A percentile compares a stretch with the other conserved stretches of the same genome.
Evolutionary conservation across 139 green algal genomes (phyloP).

Genomic region (Marvania coccoides): DNA sequence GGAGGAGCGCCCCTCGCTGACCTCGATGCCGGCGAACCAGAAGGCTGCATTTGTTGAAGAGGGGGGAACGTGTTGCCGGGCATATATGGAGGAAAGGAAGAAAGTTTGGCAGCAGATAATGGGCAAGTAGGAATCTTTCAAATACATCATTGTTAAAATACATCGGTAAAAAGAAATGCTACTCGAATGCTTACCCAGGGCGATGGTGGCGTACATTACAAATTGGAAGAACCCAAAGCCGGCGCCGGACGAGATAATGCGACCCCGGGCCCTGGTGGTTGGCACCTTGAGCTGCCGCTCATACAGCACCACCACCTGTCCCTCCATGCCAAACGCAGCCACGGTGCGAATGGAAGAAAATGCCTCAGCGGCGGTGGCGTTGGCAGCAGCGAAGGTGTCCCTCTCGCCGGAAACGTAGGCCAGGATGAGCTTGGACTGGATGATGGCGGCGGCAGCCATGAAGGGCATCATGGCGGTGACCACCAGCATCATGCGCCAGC

Average conservation of each 20-base stretch:
- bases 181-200: too few species aligned
- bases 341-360: slow-evolving; percentile 59
- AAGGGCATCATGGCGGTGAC: slow-evolving; percentile 61
- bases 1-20: slow-evolving; percentile 21
- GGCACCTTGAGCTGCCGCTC: slow-evolving; percentile 17
- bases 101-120: too few species aligned
- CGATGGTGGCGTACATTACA: slow-evolving; percentile 64
- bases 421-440: slow-evolving; percentile 47
- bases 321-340: slow-evolving; percentile 64
- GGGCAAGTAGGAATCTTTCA: too few species aligned
- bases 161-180: too few species aligned
- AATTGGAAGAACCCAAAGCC: slow-evolving; percentile 46
- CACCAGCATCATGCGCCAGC: slow-evolving; percentile 77
- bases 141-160: too few species aligned
- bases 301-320: slow-evolving; percentile 30
- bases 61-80: too few species aligned
- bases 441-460: slow-evolving; percentile 29
- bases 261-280: slow-evolving; percentile 16
- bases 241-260: slow-evolving; percentile 24
- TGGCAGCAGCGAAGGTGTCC: slow-evolving; percentile 56
- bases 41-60: too few species aligned
- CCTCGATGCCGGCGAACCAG: slow-evolving; percentile 47
- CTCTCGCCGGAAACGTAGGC: slow-evolving; percentile 10
- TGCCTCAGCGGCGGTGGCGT: slow-evolving; percentile 61
- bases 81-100: too few species aligned